Conservation (phyloP, 164 flowering plant genomes). For the Magnolia officinalis region DNA sequence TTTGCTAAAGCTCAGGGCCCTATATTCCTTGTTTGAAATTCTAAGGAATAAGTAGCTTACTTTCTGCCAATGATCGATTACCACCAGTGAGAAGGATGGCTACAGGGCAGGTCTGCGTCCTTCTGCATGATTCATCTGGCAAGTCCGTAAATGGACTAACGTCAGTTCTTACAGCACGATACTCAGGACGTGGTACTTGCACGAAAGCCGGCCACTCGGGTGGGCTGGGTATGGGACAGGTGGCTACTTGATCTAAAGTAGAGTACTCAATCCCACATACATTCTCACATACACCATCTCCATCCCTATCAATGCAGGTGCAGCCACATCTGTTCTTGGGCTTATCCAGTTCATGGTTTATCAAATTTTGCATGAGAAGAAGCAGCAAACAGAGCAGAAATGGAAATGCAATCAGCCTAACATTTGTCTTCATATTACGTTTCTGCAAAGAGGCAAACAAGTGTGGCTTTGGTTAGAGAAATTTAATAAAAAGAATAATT, state of each 20-base stretch:
- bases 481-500: neutral
- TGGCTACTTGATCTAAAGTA: conserved; percentile 40
- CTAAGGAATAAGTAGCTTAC: conserved; percentile 5
- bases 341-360: conserved; percentile 46
- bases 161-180: conserved; percentile 62
- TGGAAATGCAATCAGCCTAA: conserved; percentile 54
- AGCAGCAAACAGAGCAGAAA: conserved; percentile 53
- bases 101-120: conserved; percentile 73
- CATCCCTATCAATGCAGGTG: conserved; percentile 43
- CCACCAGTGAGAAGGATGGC: conserved; percentile 72
- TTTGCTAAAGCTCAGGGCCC: neutral
- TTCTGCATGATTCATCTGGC: conserved; percentile 67
- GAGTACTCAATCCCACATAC: conserved; percentile 79
- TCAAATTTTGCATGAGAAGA: conserved; percentile 38
- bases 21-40: neutral
- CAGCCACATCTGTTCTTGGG: conserved; percentile 66
- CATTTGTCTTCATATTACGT: conserved; percentile 48
- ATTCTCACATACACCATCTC: conserved; percentile 51
- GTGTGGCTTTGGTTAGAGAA: neutral
- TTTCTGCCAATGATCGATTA: conserved; percentile 10
- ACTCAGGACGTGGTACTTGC: conserved; percentile 62
- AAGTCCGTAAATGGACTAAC: conserved; percentile 36
- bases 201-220: conserved; percentile 83
- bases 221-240: conserved; percentile 65
- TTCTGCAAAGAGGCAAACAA: conserved; percentile 43